Conservation (phyloP, 345 rosid species). For the Eucalyptus cloeziana region DNA sequence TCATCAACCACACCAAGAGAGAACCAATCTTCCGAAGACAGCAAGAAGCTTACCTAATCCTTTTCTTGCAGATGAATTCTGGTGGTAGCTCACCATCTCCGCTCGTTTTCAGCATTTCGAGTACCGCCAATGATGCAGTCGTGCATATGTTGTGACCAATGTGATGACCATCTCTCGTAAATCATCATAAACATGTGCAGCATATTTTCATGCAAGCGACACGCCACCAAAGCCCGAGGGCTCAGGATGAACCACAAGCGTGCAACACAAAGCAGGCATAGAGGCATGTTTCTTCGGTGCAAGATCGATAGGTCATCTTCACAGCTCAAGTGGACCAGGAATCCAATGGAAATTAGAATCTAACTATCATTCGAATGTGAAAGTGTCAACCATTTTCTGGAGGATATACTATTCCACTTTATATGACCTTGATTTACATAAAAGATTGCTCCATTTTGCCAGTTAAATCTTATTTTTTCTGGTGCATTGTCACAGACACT, state of each 20-base stretch:
- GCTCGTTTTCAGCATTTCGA: not conserved
- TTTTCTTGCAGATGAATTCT: not conserved
- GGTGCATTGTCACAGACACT: not conserved
- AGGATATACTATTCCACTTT: not conserved
- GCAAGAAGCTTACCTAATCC: not conserved
- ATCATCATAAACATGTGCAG: not conserved
- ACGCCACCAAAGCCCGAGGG: not conserved
- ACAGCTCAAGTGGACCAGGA: not conserved
- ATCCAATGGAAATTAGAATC: not conserved
- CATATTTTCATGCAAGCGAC: not conserved
- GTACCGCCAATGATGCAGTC: not conserved
- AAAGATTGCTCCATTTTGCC: not conserved
- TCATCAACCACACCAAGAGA: not conserved
- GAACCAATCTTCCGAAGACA: not conserved
- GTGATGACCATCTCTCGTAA: not conserved
- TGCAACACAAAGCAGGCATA: not conserved
- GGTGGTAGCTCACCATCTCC: not conserved
- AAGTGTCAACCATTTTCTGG: not conserved
- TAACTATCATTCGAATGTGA: not conserved
- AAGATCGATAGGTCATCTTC: not conserved
- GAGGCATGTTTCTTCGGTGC: not conserved
- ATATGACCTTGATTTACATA: not conserved
- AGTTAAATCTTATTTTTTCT: not conserved
- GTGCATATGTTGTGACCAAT: not conserved
- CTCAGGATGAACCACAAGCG: not conserved